These are phyloP conservation scores for Kodamaea jinghongensis DNA, from an alignment of 805 yeast species.

Conservation along the genomic window DNA sequence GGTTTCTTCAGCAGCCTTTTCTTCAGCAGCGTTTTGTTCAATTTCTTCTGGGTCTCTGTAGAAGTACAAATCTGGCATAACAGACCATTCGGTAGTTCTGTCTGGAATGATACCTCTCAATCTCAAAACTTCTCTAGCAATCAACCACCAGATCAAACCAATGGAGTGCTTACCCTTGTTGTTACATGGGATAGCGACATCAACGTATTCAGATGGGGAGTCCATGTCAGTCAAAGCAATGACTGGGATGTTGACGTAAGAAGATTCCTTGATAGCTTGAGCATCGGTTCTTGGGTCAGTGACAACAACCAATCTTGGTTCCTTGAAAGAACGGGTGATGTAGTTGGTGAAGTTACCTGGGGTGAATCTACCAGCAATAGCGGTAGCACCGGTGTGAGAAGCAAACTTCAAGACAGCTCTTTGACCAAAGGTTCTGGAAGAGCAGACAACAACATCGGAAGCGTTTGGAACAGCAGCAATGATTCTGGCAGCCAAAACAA, in stretches of 20 bases:
- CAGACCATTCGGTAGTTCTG: slow-evolving; percentile 97
- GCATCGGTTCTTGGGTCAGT: slow-evolving; percentile 99
- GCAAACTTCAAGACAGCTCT: slow-evolving; percentile 99
- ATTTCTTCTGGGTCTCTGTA: slow-evolving; percentile 99
- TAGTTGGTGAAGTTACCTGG: slow-evolving; percentile 99
- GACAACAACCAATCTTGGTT: slow-evolving; percentile 98
- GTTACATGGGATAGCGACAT: slow-evolving; percentile 99
- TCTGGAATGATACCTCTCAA: slow-evolving; percentile 95
- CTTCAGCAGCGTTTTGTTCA: slow-evolving; percentile 70
- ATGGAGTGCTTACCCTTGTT: slow-evolving; percentile 99
- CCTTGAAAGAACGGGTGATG: slow-evolving; percentile 99
- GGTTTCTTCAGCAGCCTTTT: slow-evolving; percentile 51
- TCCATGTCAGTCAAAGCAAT: slow-evolving; percentile 98
- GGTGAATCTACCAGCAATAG: slow-evolving; percentile 99
- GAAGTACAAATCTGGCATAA: slow-evolving; percentile 99
- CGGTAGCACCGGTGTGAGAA: slow-evolving; percentile 99
- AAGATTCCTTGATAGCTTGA: slow-evolving; percentile 99
- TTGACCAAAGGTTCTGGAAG: slow-evolving; percentile 99
- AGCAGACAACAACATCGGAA: slow-evolving; percentile 96
- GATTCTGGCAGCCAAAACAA: slow-evolving; percentile 98
- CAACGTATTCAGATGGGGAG: slow-evolving; percentile 98
- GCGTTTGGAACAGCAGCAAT: slow-evolving; percentile 99
- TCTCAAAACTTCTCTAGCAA: slow-evolving; percentile 99
- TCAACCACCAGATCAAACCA: slow-evolving; percentile 99
- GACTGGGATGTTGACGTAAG: slow-evolving; percentile 99